Percentiles rank a stretch among this genome's conserved stretches.
phyloP scores from a whole-genome alignment of 306 rosid genomes.

The Lathyrus tuberosus region DNA sequence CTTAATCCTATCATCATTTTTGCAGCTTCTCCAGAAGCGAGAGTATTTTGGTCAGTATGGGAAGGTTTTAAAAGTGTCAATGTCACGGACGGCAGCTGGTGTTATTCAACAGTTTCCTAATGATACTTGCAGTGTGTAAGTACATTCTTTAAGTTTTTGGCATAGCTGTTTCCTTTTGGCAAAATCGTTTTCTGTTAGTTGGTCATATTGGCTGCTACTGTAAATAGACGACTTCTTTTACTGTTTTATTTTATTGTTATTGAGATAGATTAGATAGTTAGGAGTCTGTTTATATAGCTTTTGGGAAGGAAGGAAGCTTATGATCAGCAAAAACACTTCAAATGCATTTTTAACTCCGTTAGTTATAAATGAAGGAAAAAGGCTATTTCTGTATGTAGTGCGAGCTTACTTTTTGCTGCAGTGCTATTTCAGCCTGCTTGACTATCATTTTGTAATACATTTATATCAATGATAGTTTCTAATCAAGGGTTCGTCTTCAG shows the following conservation, averaged over 20 bases:
- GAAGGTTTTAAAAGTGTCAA: constrained; percentile 94
- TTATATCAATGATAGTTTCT: constrained; percentile 13
- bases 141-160: constrained; percentile 22
- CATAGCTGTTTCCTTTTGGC: constrained; percentile 8
- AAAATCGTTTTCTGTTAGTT: constrained; percentile 15
- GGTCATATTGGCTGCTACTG: not conserved
- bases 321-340: not conserved
- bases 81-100: constrained; percentile 97
- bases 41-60: constrained; percentile 99
- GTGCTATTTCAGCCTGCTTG: not conserved
- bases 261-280: not conserved
- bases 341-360: constrained; percentile 1
- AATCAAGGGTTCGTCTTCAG: constrained; percentile 46
- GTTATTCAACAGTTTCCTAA: constrained; percentile 95
- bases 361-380: not conserved
- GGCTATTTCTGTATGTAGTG: not conserved
- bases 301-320: constrained; percentile 1
- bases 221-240: not conserved
- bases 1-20: constrained; percentile 28
- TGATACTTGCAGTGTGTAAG: constrained; percentile 99
- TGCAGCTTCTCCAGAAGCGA: constrained; percentile 83
- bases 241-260: constrained; percentile 19
- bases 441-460: constrained; percentile 5
- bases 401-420: not conserved
- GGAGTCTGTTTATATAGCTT: not conserved